phyloP scores from a whole-genome alignment of 352 stramenopile species.

The Lagenidium giganteum region DNA sequence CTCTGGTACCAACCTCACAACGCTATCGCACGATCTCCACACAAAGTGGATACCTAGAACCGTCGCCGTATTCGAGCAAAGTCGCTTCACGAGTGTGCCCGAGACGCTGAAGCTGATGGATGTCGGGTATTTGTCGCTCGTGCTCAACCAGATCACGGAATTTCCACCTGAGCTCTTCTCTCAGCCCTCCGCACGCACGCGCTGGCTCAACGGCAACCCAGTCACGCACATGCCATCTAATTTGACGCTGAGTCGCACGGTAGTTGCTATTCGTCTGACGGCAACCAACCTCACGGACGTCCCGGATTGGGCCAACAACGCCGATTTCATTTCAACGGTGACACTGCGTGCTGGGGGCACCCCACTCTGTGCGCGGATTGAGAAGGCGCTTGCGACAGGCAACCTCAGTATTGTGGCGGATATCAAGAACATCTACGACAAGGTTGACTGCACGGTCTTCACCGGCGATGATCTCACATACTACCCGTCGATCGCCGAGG shows the following conservation, averaged over 20 bases:
- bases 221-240: neutral
- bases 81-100: constrained; percentile 3
- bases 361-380: neutral
- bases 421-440: too few species aligned
- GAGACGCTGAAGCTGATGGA: neutral
- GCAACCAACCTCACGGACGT: neutral
- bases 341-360: neutral
- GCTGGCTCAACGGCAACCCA: constrained; percentile 2
- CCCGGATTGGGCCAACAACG: neutral
- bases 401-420: too few species aligned
- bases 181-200: too few species aligned
- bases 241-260: neutral
- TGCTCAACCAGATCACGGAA: neutral
- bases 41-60: constrained; percentile 16
- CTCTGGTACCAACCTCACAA: constrained; percentile 3
- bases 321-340: too few species aligned
- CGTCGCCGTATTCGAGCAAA: constrained; percentile 6
- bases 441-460: too few species aligned
- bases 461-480: too few species aligned
- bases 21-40: constrained; percentile 28
- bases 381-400: too few species aligned
- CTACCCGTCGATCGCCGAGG: too few species aligned
- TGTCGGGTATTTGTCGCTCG: too few species aligned
- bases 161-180: neutral
- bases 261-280: neutral